Conservation (phyloP, 208 protist species). For the Leptomonas pyrrhocoris region DNA sequence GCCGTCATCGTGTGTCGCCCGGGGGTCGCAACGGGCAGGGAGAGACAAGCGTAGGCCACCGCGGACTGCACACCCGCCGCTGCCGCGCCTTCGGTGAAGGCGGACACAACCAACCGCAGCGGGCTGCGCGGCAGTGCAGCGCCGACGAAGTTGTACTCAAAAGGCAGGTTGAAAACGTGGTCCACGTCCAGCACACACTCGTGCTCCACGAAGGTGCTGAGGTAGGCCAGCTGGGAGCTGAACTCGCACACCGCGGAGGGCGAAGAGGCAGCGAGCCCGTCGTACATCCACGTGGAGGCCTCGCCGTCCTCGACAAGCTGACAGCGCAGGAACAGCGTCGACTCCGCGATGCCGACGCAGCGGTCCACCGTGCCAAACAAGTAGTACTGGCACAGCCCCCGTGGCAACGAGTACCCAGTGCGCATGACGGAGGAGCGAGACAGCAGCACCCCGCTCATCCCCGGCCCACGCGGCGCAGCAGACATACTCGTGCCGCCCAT, state of each 20-base stretch:
- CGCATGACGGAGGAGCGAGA: conserved; percentile 13
- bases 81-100: conserved; percentile 55
- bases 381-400: conserved; percentile 31
- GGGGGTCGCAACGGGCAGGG: conserved; percentile 49
- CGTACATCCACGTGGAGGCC: conserved; percentile 1
- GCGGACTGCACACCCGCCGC: conserved; percentile 53
- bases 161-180: conserved; percentile 76
- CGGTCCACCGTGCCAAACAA: conserved; percentile 68
- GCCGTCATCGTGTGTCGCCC: conserved; percentile 45
- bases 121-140: conserved; percentile 29
- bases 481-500: background rate
- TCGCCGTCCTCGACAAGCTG: conserved; percentile 44
- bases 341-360: conserved; percentile 47
- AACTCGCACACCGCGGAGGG: conserved; percentile 28
- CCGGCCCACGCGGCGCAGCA: background rate
- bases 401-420: conserved; percentile 1
- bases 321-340: conserved; percentile 58
- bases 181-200: conserved; percentile 51
- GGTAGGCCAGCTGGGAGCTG: conserved; percentile 65
- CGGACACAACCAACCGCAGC: conserved; percentile 60
- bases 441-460: conserved; percentile 11
- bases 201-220: conserved; percentile 41
- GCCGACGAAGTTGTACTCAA: conserved; percentile 53
- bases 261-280: conserved; percentile 10
- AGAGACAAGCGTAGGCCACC: conserved; percentile 63